These are phyloP conservation scores for Escovopsis sp. DNA, from an alignment of 2,329 filamentous ascomycete species.

Conservation along the genomic window DNA sequence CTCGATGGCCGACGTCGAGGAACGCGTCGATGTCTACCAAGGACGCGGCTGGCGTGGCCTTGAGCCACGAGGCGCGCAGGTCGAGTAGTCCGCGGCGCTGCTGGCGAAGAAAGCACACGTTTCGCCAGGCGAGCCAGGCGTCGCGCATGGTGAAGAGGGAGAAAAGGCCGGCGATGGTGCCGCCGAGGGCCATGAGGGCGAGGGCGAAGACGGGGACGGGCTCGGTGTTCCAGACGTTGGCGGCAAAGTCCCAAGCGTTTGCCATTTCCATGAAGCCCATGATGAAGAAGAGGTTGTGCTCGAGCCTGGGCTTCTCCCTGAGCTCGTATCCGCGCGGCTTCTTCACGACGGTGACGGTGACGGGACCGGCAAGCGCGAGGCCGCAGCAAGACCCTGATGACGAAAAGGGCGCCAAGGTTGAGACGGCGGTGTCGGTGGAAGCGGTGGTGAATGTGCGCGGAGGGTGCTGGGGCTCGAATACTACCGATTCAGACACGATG, in stretches of 20 bases:
- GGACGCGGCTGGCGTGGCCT: conserved; percentile 1
- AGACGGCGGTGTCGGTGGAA: neutral
- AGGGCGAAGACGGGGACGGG: conserved; percentile 33
- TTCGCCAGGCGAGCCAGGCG: conserved; percentile 25
- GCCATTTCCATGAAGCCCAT: conserved; percentile 38
- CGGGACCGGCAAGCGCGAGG: neutral
- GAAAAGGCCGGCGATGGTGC: conserved; percentile 27
- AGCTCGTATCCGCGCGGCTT: neutral
- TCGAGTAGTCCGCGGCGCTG: conserved; percentile 22
- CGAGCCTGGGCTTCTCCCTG: neutral
- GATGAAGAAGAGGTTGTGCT: conserved; percentile 12
- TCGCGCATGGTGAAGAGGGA: conserved; percentile 31
- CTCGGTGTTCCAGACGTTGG: conserved; percentile 39
- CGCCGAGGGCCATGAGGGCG: conserved; percentile 37
- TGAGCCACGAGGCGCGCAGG: conserved; percentile 6
- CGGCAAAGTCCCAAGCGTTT: conserved; percentile 40
- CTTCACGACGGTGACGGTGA: conserved; percentile 2
- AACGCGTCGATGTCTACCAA: conserved; percentile 18
- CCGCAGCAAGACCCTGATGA: neutral
- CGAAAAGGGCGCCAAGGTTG: neutral
- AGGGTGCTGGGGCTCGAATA: neutral
- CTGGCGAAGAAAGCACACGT: conserved; percentile 27
- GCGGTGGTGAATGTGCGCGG: neutral
- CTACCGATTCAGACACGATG: neutral
- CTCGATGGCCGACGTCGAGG: conserved; percentile 29